Percentiles rank a stretch among this genome's conserved stretches.
Conservation (phyloP, 2,329 filamentous ascomycete species). For the Macrophomina tecta region DNA sequence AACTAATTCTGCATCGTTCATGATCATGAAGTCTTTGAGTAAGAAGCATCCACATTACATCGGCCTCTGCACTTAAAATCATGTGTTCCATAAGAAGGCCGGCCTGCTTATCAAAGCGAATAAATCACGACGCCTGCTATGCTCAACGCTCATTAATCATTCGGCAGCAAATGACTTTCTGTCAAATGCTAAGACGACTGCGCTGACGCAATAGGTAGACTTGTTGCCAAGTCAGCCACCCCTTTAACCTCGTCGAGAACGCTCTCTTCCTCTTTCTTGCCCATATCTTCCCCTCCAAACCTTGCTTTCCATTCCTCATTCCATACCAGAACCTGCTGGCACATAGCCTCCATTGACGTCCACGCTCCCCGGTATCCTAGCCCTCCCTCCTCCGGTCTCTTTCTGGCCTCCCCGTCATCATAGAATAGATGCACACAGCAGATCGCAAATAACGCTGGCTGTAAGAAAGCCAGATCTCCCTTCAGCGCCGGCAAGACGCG, state of each 20-base stretch:
- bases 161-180: no score
- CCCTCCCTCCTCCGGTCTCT: conserved; percentile 39
- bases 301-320: conserved; percentile 37
- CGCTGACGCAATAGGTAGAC: background rate
- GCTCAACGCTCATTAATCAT: no score
- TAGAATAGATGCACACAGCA: conserved; percentile 44
- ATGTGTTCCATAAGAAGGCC: no score
- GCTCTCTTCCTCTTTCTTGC: background rate
- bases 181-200: background rate
- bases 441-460: conserved; percentile 46
- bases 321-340: conserved; percentile 45
- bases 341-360: conserved; percentile 50
- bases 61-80: no score
- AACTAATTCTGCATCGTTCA: no score
- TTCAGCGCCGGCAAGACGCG: conserved; percentile 36
- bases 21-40: no score
- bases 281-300: background rate
- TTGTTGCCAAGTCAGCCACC: background rate
- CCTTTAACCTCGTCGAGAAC: background rate
- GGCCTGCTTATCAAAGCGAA: no score
- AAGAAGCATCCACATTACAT: no score
- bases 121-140: no score
- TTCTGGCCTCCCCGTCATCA: conserved; percentile 46
- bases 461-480: conserved; percentile 47
- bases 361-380: conserved; percentile 50